Evolutionary conservation across 169 alveolate genomes (phyloP).

Genomic region (Eimeria falciformis): DNA sequence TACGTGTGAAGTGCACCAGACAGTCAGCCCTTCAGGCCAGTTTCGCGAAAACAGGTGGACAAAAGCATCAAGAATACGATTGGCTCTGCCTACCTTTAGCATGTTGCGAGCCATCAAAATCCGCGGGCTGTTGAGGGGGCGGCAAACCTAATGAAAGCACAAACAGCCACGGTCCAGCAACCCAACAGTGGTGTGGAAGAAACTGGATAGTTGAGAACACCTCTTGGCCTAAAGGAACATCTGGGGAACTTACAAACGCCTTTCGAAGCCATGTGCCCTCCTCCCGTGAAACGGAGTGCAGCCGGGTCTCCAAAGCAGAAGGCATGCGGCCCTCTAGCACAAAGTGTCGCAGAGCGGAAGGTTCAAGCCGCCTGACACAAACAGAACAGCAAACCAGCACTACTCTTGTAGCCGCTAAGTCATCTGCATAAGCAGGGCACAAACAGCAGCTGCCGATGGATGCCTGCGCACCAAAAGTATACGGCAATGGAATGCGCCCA

Average conservation of each 20-base stretch:
- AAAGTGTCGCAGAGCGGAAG: conserved; percentile 35
- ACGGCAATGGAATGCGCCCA: neutral
- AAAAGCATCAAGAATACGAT: too few species aligned
- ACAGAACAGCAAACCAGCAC: neutral
- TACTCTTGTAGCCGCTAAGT: too few species aligned
- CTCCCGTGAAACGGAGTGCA: conserved; percentile 20
- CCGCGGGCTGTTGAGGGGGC: conserved; percentile 73
- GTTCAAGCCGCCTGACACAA: conserved; percentile 33
- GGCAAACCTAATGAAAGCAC: conserved; percentile 54
- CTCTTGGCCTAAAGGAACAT: neutral
- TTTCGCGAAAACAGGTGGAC: too few species aligned
- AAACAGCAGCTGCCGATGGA: neutral
- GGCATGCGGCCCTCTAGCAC: conserved; percentile 61
- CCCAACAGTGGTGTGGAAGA: neutral
- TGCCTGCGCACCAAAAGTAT: neutral
- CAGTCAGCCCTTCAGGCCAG: neutral
- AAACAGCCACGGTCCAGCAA: neutral
- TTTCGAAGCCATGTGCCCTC: neutral
- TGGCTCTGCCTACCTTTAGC: conserved; percentile 35
- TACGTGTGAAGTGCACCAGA: neutral
- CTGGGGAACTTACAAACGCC: conserved; percentile 9
- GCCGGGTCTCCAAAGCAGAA: conserved; percentile 52
- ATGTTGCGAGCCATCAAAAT: conserved; percentile 65
- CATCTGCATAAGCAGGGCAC: neutral
- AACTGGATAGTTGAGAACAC: neutral